Conservation (phyloP, 192 early-diverging fungal genomes). For the Coemansia sp. region DNA sequence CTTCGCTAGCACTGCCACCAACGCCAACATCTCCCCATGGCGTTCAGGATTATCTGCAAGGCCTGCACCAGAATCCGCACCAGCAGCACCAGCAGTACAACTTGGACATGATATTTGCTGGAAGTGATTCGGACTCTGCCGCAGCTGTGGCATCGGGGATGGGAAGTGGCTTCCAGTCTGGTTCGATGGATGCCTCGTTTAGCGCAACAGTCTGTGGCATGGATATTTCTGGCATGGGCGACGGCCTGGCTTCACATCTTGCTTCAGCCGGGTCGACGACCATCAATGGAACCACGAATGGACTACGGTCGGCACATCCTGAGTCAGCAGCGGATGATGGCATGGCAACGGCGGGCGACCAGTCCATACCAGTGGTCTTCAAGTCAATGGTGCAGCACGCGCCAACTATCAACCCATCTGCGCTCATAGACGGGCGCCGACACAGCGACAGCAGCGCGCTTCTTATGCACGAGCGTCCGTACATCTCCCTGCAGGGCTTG, state of each 20-base stretch:
- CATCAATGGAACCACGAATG: not conserved
- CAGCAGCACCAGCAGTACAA: conserved; percentile 15
- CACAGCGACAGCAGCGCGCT: conserved; percentile 10
- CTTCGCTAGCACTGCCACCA: conserved; percentile 45
- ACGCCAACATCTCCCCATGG: conserved; percentile 35
- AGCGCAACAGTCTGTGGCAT: conserved; percentile 43
- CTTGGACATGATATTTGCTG: conserved; percentile 40
- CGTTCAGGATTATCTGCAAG: conserved; percentile 40
- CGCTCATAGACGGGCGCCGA: conserved; percentile 15
- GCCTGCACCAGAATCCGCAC: conserved; percentile 31
- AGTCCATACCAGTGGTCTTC: conserved; percentile 41
- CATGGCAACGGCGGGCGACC: conserved; percentile 14
- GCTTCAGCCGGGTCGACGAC: conserved; percentile 3
- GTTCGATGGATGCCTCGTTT: conserved; percentile 33
- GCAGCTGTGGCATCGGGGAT: conserved; percentile 7
- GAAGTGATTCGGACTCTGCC: conserved; percentile 1
- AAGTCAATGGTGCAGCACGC: conserved; percentile 44
- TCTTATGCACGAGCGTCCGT: conserved; percentile 33
- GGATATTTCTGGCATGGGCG: conserved; percentile 18
- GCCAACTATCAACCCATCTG: conserved; percentile 31
- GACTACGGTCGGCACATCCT: not conserved
- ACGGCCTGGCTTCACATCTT: conserved; percentile 15
- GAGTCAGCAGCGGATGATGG: not conserved
- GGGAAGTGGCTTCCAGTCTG: conserved; percentile 16
- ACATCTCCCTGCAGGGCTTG: conserved; percentile 64